Base-by-base conservation (phyloP, 805 yeast genomes). In the Priceomyces melissophilus region DNA sequence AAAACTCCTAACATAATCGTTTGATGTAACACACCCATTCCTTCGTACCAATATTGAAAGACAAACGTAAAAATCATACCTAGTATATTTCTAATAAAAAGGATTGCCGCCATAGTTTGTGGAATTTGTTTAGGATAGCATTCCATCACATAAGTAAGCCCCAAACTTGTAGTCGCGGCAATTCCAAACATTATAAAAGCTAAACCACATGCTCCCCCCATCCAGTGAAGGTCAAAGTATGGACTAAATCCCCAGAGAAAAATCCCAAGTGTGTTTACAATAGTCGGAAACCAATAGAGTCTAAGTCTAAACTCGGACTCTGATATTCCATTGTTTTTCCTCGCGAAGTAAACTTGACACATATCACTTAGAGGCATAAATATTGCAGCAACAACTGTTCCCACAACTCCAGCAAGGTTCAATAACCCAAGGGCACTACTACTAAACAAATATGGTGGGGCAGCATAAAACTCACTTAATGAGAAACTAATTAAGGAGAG, bases 291-390 rank as follows among this genome's bases (percentile, higher is more conserved):
- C 8, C 62, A 26, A 65, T 72, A 59, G 31, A 71, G 64, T 63
- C 69, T 72, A 17, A 73, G 54, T 47, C 78, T 54, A 51, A 64
- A 66, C 45, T 75, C 78, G 2, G 79, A 75, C 48, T 73, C 78
- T 32, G 69, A 47, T 11, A 73, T 49, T 29, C 79, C 79, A 16
- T 65, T 55, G 44, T 63, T 64, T 34, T 54, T 49, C 41, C 48
- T 53, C 14, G 67, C 56, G 33, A 63, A 38, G 48, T 67, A 72
- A 30, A 66, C 37, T 2, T 60, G 44, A 10, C 60, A 44, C 54
- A 67, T 67, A 46, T 75, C 79, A 11, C 70, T 74, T 37, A 71
- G 54, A 23, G 44, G 42, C 65, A 71, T 67, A 20, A 20, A 8
- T 20, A 20, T 20, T 65, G 71, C 67, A 11, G 78, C 79, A 32